A percentile compares a stretch with the other conserved stretches of the same genome.
Conservation (phyloP, 352 stramenopile genomes). For the Phytophthora aleatoria region DNA sequence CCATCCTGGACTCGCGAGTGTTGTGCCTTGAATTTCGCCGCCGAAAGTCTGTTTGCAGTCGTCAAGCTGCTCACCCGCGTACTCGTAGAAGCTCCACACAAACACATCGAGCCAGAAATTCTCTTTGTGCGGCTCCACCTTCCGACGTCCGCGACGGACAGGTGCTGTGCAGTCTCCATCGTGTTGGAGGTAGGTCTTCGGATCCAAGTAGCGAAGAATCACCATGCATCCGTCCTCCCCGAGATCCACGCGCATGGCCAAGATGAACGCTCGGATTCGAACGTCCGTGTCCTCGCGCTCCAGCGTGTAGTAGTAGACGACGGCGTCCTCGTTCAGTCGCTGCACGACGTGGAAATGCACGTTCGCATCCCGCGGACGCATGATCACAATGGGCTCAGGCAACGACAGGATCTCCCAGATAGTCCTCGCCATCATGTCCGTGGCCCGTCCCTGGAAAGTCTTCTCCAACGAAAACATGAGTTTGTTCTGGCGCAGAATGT, state of each 20-base stretch:
- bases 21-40: constrained; percentile 60
- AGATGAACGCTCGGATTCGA: constrained; percentile 62
- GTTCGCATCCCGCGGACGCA: constrained; percentile 57
- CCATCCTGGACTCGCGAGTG: constrained; percentile 56
- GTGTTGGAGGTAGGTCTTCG: constrained; percentile 54
- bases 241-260: constrained; percentile 60
- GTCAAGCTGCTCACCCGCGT: constrained; percentile 38
- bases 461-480: constrained; percentile 78
- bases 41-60: constrained; percentile 67
- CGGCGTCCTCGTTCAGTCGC: constrained; percentile 54
- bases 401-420: constrained; percentile 62
- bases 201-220: constrained; percentile 61
- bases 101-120: constrained; percentile 78
- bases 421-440: constrained; percentile 44
- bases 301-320: constrained; percentile 78
- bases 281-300: constrained; percentile 57
- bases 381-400: constrained; percentile 47
- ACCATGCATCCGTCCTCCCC: constrained; percentile 44
- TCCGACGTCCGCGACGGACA: constrained; percentile 61
- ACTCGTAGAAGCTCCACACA: constrained; percentile 68
- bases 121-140: constrained; percentile 50
- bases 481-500: constrained; percentile 49
- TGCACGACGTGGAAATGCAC: constrained; percentile 71
- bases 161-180: constrained; percentile 51
- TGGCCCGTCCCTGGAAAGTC: constrained; percentile 41